Evolutionary conservation across 2,329 filamentous ascomycete species (phyloP).

Genomic region (Colletotrichum sansevieriae): DNA sequence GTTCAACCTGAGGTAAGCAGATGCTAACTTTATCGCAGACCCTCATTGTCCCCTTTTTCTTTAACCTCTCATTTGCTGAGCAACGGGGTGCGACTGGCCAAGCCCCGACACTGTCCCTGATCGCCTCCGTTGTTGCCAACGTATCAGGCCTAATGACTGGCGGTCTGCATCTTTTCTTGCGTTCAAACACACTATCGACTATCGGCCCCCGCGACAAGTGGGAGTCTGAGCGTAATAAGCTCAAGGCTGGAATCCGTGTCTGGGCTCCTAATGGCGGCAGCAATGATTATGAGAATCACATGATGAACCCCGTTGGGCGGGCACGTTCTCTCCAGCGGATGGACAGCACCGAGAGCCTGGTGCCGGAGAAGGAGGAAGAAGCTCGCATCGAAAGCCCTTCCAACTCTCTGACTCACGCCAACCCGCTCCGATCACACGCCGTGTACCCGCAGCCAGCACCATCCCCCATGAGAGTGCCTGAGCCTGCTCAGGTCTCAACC

Average conservation of each 20-base stretch:
- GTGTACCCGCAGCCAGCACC: conserved; percentile 45
- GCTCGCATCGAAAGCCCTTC: conserved; percentile 47
- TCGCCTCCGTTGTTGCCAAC: conserved; percentile 75
- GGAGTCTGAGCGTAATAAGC: conserved; percentile 61
- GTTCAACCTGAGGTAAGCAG: background rate
- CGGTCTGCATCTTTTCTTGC: conserved; percentile 75
- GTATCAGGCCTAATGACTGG: conserved; percentile 75
- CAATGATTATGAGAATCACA: conserved; percentile 50
- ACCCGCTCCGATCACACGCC: conserved; percentile 50
- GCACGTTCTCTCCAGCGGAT: conserved; percentile 48
- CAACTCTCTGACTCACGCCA: conserved; percentile 43
- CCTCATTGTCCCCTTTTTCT: conserved; percentile 75
- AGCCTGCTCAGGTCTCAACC: conserved; percentile 35
- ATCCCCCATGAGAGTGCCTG: conserved; percentile 29
- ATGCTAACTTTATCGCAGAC: conserved; percentile 57
- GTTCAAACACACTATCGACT: conserved; percentile 71
- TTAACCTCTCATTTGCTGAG: conserved; percentile 63
- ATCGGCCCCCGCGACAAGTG: conserved; percentile 63
- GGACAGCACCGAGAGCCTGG: conserved; percentile 53
- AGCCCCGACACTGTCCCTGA: conserved; percentile 67
- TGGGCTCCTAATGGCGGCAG: conserved; percentile 50
- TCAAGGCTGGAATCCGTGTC: conserved; percentile 60
- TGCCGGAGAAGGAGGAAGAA: conserved; percentile 51
- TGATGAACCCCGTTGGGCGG: conserved; percentile 51
- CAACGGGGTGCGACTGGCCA: conserved; percentile 52